Percentiles rank a stretch among this genome's conserved stretches.
These are phyloP conservation scores for Trametes elegans DNA, from an alignment of 768 basidiomycete species.

Conservation along the genomic window DNA sequence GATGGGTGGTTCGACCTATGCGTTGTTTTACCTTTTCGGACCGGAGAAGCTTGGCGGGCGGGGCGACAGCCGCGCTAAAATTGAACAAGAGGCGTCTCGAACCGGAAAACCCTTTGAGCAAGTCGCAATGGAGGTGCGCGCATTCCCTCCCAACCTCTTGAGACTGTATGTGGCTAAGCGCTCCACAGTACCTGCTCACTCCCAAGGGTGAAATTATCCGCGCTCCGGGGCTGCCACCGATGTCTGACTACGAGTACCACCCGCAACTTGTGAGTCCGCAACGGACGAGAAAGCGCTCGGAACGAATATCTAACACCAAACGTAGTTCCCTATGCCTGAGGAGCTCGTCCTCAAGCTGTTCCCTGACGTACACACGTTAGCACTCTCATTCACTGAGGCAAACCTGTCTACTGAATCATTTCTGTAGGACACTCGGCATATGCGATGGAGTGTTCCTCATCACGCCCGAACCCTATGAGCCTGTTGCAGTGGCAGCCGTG, in stretches of 20 bases:
- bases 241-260: constrained; percentile 23
- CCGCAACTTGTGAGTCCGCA: constrained; percentile 20
- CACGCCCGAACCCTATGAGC: constrained; percentile 20
- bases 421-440: not conserved
- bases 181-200: not conserved
- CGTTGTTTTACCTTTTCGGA: constrained; percentile 8
- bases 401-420: not conserved
- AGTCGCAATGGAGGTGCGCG: not conserved
- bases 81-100: not conserved
- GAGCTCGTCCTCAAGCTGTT: not conserved
- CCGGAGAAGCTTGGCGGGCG: constrained; percentile 12
- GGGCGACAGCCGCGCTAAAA: constrained; percentile 8
- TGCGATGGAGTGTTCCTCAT: constrained; percentile 20
- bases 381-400: not conserved
- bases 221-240: constrained; percentile 22
- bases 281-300: no score
- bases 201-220: constrained; percentile 13
- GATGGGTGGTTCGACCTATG: constrained; percentile 2
- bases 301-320: no score
- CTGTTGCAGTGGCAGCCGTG: constrained; percentile 15
- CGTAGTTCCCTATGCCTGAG: not conserved
- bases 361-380: not conserved
- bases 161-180: no score
- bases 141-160: no score
- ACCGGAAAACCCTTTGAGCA: not conserved